Evolutionary conservation across 495 filamentous ascomycete species (phyloP), one percentile per base, ranked within the genome.

Genomic region (Lasiosphaeria miniovina): DNA sequence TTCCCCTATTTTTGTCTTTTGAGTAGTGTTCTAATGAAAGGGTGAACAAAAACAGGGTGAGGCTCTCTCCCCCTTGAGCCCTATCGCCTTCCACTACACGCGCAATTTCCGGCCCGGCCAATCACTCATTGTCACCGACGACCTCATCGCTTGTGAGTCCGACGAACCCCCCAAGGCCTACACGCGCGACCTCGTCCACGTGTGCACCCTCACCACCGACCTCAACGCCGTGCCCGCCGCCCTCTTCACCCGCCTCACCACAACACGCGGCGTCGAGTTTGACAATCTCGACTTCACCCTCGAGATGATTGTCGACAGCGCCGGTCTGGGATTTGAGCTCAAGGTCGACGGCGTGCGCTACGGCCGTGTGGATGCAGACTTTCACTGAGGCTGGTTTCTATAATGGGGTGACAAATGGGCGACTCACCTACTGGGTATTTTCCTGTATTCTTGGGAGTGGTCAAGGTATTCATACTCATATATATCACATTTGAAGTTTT

Each of bases 121-220:
- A 69, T 82, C 82, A 1, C 74, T 88, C 17, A 61, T 86, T 11
- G 87, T 90, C 3, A 86, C 87, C 52, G 88, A 90, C 70, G 87
- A 90, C 69, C 77, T 90, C 32, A 89, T 90, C 61, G 84, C 84
- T 15, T 89, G 84, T 67, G 85, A 87, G 59, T 75, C 79, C 3
- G 86, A 89, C 60, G 75, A 78, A 14, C 82, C 87, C 8, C 87
- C 88, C 0, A 74, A 74, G 7, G 76, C 78, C n/a, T 84, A 83
- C 69, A 75, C 78, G 32, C 68, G 77, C 49, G 77, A 82, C 32
- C 73, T 90, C 1, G 77, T 83, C 41, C 83, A 86, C 58, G 88
- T 90, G 15, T 90, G 88, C 71, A 89, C 85, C n/a, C 75, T 90
- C 36, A 87, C 83, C n/a, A 90, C 88, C 24, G 87, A 90, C 65